Base-by-base conservation (phyloP, 2,329 filamentous ascomycete species). In the Trichoderma atroviride region DNA sequence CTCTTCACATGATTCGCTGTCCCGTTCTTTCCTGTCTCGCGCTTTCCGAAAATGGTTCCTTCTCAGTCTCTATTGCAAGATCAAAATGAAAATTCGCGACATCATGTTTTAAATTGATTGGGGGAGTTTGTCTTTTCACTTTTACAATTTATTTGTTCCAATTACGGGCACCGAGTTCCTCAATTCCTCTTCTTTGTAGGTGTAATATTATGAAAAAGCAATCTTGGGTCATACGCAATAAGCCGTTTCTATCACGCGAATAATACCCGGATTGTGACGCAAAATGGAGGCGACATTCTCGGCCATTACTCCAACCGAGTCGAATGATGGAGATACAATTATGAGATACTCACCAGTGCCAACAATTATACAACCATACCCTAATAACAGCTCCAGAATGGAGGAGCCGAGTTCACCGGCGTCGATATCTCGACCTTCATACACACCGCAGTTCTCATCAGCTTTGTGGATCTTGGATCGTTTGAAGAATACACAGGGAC, bases 381-480 rank as follows among this genome's bases (percentile, higher is more conserved):
- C 40, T n/a, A 9, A 22, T 52, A n/a, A 37, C 14, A 37, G 35
- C 24, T 3, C 22, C 24, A 22, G 35, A 7, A n/a, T 43, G 16
- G 64, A 67, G 16, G 40, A 43, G 22, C 55, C 10, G 33, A 19
- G 31, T 27, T 9, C 55, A 37, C 9, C 37, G 35, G 24, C 16
- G 16, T 55, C 55, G 22, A 55, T 52, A 31, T 33, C 47, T 27
- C 56, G 55, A 31, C 11, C 68, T 3, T 66, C 76, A 24, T 80
- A 80, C 67, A 70, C 71, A 5, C 74, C 73, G 7, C 79, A 80
- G 40, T 80, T 80, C 71, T 72, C 76, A 35, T 70, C 73, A 9
- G 70, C 75, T 47, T 74, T 69, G 6, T 70, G 74, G 64, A 78
- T 80, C 43, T 61, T 80, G 37, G 70, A 71, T 24, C 76, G 76